These are phyloP conservation scores for Colletotrichum noveboracense DNA, from an alignment of 2,329 filamentous ascomycete species.

Conservation along the genomic window DNA sequence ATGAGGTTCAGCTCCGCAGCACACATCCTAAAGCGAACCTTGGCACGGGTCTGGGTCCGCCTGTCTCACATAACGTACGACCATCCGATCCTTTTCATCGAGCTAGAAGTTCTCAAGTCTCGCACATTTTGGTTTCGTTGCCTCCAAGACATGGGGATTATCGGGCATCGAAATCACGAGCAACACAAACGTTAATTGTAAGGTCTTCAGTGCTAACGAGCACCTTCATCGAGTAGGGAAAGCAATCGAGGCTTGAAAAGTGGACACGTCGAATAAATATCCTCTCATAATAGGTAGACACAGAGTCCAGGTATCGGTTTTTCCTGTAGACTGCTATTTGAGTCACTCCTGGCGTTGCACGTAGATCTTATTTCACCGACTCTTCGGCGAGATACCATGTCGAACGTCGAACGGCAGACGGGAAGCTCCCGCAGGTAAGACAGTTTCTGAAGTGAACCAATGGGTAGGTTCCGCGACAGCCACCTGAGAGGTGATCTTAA, in stretches of 20 bases:
- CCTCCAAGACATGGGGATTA: too few relatives aligned
- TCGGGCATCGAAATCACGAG: too few relatives aligned
- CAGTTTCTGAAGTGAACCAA: not conserved
- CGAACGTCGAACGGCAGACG: not conserved
- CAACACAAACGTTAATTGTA: too few relatives aligned
- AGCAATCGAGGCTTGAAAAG: too few relatives aligned
- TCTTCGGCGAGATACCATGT: not conserved
- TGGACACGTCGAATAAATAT: fast-evolving
- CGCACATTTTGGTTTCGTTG: too few relatives aligned
- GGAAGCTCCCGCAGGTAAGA: not conserved
- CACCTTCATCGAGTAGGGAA: too few relatives aligned
- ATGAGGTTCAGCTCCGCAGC: not conserved
- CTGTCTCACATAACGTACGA: not conserved
- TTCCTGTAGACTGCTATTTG: not conserved
- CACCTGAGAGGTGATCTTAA: not conserved
- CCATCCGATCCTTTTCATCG: not conserved
- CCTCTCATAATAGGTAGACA: too few relatives aligned
- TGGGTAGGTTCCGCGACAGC: not conserved
- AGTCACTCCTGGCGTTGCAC: not conserved
- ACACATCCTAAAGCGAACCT: not conserved
- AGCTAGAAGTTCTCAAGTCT: too few relatives aligned
- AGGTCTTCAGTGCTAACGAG: too few relatives aligned
- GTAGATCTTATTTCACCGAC: not conserved
- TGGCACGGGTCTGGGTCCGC: not conserved
- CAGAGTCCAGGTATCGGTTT: too few relatives aligned